A percentile compares a stretch with the other conserved stretches of the same genome.
These are phyloP conservation scores for Pichia manshurica DNA, from an alignment of 805 yeast species.

Conservation along the genomic window DNA sequence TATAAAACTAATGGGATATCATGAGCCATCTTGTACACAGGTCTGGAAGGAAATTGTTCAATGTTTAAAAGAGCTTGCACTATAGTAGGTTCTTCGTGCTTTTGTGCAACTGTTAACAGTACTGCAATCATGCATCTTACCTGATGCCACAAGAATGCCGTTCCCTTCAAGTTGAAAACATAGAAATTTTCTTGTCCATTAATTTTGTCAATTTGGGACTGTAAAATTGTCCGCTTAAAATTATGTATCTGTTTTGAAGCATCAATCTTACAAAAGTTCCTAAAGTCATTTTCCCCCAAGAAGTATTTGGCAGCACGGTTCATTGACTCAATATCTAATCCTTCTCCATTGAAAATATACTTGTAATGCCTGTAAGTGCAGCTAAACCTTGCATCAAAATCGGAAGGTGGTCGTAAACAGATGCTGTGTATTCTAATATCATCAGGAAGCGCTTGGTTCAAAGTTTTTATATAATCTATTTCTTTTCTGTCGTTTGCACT, in stretches of 20 bases:
- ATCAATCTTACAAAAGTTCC: conserved; percentile 92
- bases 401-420: conserved; percentile 74
- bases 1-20: conserved; percentile 83
- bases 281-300: conserved; percentile 79
- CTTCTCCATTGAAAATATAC: conserved; percentile 60
- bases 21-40: conserved; percentile 82
- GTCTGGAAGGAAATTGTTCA: conserved; percentile 54
- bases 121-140: conserved; percentile 93
- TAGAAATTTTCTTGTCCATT: conserved; percentile 37
- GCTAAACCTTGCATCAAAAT: conserved; percentile 89
- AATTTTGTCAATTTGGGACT: conserved; percentile 23
- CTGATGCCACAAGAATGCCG: conserved; percentile 96
- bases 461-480: conserved; percentile 64
- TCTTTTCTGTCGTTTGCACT: conserved; percentile 58
- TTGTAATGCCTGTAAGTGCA: conserved; percentile 82
- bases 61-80: conserved; percentile 56
- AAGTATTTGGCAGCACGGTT: conserved; percentile 53
- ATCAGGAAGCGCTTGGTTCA: conserved; percentile 72
- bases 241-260: conserved; percentile 89
- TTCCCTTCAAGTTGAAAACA: conserved; percentile 73
- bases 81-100: conserved; percentile 54
- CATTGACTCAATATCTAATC: conserved; percentile 64
- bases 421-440: conserved; percentile 82
- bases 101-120: conserved; percentile 74
- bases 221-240: conserved; percentile 56